A percentile compares a stretch with the other conserved stretches of the same genome.
These are phyloP conservation scores for Nakazawaea ishiwadae DNA, from an alignment of 805 yeast genomes.

Conservation along the genomic window DNA sequence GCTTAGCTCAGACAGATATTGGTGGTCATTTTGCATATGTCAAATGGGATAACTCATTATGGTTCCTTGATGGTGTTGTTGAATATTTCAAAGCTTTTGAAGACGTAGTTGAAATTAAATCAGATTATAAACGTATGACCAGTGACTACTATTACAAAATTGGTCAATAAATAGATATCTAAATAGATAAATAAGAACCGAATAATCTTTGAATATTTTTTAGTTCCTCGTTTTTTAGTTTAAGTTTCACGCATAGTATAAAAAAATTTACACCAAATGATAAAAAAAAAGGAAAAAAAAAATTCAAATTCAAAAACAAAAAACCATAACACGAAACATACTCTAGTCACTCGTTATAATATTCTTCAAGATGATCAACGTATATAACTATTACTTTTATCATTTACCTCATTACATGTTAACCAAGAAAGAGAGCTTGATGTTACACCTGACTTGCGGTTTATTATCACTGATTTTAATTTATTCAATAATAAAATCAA, in stretches of 20 bases:
- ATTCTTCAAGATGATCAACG: neutral
- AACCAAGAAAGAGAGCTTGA: slow-evolving; percentile 36
- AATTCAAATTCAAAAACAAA: neutral
- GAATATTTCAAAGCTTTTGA: slow-evolving; percentile 35
- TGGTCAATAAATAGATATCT: neutral
- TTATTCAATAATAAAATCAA: slow-evolving; percentile 11
- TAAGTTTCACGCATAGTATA: too few species aligned
- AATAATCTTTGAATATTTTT: too few species aligned
- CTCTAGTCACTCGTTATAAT: neutral
- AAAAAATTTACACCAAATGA: too few species aligned
- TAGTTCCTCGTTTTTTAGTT: too few species aligned
- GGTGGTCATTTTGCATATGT: slow-evolving; percentile 71
- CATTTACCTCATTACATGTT: slow-evolving; percentile 46
- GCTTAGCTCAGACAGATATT: slow-evolving; percentile 51
- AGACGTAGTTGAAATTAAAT: slow-evolving; percentile 9
- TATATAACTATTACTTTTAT: slow-evolving; percentile 31
- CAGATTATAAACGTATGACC: neutral
- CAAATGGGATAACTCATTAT: slow-evolving; percentile 37
- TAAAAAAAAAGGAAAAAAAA: too few species aligned
- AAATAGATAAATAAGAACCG: too few species aligned
- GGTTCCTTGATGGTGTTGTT: slow-evolving; percentile 41
- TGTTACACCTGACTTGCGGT: slow-evolving; percentile 21
- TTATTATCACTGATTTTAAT: slow-evolving; percentile 9
- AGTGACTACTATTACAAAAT: slow-evolving; percentile 1
- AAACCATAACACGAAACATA: neutral